Conservation (phyloP, 1,284 basidiomycete genomes). For the Cutaneotrichosporon mucoides region DNA sequence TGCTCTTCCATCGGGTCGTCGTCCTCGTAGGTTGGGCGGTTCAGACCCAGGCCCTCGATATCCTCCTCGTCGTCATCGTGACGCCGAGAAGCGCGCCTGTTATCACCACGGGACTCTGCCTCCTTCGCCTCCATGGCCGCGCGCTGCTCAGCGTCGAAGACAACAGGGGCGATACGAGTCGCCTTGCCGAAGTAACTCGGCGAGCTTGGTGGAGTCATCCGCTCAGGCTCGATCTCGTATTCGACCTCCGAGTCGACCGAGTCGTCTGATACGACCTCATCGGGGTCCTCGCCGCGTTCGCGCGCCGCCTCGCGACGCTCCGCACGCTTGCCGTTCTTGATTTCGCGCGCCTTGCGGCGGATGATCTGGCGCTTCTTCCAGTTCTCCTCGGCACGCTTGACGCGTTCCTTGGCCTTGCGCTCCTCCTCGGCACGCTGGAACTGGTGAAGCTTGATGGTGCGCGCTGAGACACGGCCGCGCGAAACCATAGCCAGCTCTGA, state of each 20-base stretch:
- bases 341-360: slow-evolving; percentile 30
- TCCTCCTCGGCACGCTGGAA: slow-evolving; percentile 15
- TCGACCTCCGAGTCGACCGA: slow-evolving; percentile 40
- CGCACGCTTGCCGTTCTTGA: slow-evolving; percentile 28
- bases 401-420: slow-evolving; percentile 18
- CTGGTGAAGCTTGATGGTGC: slow-evolving; percentile 27
- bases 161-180: slow-evolving; percentile 12
- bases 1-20: slow-evolving; percentile 17
- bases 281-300: slow-evolving; percentile 2
- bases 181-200: slow-evolving; percentile 12
- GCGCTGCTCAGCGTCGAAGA: slow-evolving; percentile 10
- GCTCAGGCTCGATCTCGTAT: slow-evolving; percentile 34
- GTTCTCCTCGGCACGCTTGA: slow-evolving; percentile 15
- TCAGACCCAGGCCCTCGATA: slow-evolving; percentile 13
- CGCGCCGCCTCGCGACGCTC: slow-evolving; percentile 20
- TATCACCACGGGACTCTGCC: neutral
- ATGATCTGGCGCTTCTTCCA: slow-evolving; percentile 32
- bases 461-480: slow-evolving; percentile 31
- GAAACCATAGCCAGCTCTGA: slow-evolving; percentile 28
- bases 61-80: slow-evolving; percentile 20
- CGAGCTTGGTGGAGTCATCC: slow-evolving; percentile 36
- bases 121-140: slow-evolving; percentile 3
- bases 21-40: neutral
- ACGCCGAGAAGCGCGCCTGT: neutral
- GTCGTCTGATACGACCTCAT: slow-evolving; percentile 31